Evolutionary conservation across 83 land plant species (phyloP).

Genomic region (Thuja plicata): DNA sequence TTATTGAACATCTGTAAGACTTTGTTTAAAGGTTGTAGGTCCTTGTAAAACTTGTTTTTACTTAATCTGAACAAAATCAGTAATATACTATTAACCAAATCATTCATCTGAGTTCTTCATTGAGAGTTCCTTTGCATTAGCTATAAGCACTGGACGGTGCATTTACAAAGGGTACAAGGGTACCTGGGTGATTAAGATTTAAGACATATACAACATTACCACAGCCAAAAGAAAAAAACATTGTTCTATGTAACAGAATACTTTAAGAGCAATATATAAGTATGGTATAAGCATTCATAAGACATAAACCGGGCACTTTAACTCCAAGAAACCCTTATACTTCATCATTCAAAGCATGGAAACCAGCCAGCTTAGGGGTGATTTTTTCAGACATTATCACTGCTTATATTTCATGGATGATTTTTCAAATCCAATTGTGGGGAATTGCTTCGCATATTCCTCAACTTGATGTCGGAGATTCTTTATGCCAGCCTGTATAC

Average conservation of each 20-base stretch:
- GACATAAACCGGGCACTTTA: background rate
- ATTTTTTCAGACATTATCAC: constrained; percentile 13
- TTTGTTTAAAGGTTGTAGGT: no score
- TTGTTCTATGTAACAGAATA: background rate
- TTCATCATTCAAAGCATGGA: background rate
- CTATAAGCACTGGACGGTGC: no score
- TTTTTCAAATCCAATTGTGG: constrained; percentile 95
- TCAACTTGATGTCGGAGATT: constrained; percentile 75
- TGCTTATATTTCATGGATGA: constrained; percentile 87
- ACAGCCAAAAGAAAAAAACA: background rate
- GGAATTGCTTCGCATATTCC: constrained; percentile 91
- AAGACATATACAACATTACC: background rate
- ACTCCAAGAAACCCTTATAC: background rate
- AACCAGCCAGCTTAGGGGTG: background rate
- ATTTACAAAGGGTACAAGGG: background rate
- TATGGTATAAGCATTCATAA: background rate
- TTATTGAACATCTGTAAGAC: no score
- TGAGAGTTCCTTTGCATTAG: background rate
- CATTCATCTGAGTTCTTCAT: background rate
- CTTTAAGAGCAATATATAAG: background rate
- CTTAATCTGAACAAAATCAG: no score
- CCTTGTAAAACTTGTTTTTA: no score
- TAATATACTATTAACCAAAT: no score
- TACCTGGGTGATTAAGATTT: background rate
- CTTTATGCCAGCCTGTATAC: constrained; percentile 66